Conservation (phyloP, 768 basidiomycete species). For the Terana coerulea region DNA sequence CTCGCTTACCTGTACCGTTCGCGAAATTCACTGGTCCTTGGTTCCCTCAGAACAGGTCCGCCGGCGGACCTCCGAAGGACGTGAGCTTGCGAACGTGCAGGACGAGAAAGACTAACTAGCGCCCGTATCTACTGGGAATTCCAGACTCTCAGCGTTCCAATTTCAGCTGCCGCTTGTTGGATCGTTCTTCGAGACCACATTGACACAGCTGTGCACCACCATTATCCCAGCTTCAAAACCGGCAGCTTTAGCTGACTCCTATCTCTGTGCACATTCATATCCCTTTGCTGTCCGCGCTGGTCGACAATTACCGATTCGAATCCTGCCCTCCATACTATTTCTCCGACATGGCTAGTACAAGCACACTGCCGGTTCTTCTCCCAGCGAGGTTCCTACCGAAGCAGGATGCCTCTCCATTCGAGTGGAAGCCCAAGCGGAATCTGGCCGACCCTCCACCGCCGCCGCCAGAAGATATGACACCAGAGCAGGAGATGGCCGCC, state of each 20-base stretch:
- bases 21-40: too few species aligned
- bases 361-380: conserved; percentile 49
- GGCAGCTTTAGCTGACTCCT: background rate
- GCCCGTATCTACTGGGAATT: too few species aligned
- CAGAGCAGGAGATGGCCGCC: conserved; percentile 77
- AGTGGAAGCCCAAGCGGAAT: conserved; percentile 77
- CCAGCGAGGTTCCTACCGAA: conserved; percentile 39
- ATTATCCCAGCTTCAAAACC: background rate
- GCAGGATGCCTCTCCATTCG: conserved; percentile 38
- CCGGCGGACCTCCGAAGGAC: too few species aligned
- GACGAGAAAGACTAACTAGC: too few species aligned
- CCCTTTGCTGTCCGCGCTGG: background rate
- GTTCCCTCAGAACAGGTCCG: too few species aligned
- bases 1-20: too few species aligned
- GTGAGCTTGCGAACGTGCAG: too few species aligned
- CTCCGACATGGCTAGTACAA: conserved; percentile 10
- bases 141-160: background rate
- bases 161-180: too few species aligned
- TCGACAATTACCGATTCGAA: too few species aligned
- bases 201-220: background rate
- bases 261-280: background rate
- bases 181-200: background rate
- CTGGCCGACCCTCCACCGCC: conserved; percentile 67
- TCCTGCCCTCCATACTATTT: too few species aligned
- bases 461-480: conserved; percentile 70